Conservation (phyloP, 371 early-diverging fungal species). For the Saksenaea vasiformis region DNA sequence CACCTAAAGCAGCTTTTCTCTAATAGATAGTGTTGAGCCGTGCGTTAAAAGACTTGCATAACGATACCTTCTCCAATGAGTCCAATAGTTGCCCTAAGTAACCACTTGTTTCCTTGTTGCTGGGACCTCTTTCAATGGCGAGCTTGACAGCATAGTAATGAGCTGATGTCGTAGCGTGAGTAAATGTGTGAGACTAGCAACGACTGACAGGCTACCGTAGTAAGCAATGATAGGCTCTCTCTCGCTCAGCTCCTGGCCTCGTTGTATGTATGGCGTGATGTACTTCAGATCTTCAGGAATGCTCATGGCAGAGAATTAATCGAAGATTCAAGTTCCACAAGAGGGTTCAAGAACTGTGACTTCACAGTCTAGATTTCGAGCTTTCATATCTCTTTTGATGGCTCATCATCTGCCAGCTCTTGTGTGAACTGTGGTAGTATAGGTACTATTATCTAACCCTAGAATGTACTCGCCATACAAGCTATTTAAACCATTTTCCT, state of each 20-base stretch:
- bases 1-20: constrained; percentile 68
- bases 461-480: no score
- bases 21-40: constrained; percentile 21
- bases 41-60: background rate
- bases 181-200: background rate
- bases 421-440: no score
- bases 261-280: constrained; percentile 79
- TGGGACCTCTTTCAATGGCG: constrained; percentile 67
- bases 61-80: constrained; percentile 72
- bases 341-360: background rate
- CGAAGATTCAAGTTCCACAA: no score
- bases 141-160: constrained; percentile 88
- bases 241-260: constrained; percentile 73
- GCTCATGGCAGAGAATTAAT: no score
- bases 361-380: background rate
- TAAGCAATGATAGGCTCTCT: constrained; percentile 89
- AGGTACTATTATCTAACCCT: no score
- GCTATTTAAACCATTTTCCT: no score
- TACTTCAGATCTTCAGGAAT: constrained; percentile 77
- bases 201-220: constrained; percentile 67
- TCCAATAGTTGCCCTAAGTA: constrained; percentile 75
- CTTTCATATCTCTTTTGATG: no score
- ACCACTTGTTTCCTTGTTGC: constrained; percentile 58
- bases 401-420: no score
- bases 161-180: constrained; percentile 47